Conservation (phyloP, 345 rosid genomes). For the Fremontodendron californicum region DNA sequence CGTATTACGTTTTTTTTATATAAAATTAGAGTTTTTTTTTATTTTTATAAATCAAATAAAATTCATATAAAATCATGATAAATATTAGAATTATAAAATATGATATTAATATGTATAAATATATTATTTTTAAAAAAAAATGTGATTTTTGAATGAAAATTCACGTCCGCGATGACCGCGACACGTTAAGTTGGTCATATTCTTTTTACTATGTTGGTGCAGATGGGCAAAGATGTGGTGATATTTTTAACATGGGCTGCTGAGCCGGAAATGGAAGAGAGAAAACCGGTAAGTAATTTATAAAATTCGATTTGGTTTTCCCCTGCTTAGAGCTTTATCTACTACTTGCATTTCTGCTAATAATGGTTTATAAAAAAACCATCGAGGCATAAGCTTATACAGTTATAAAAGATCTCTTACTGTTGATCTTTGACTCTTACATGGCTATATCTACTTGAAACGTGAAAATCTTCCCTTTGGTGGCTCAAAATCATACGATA, state of each 20-base stretch:
- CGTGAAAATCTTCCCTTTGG: background rate
- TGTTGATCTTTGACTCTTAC: background rate
- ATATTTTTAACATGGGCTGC: slow-evolving; percentile 94
- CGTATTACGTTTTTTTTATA: no score
- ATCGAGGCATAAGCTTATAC: background rate
- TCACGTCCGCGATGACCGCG: no score
- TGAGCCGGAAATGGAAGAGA: slow-evolving; percentile 99
- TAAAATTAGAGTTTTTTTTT: no score
- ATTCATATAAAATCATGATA: no score
- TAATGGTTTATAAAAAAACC: background rate
- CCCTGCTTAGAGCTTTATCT: background rate
- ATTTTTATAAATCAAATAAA: no score
- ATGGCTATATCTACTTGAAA: background rate
- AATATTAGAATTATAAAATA: no score
- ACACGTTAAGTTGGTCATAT: no score
- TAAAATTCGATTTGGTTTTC: background rate
- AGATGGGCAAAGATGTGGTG: slow-evolving; percentile 99
- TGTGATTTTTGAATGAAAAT: no score
- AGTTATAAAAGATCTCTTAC: background rate
- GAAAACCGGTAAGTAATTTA: slow-evolving; percentile 65
- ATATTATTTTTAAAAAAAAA: no score
- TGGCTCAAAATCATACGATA: background rate
- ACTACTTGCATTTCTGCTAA: background rate
- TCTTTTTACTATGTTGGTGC: slow-evolving; percentile 10
- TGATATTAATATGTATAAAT: no score